Evolutionary conservation across 1,284 basidiomycete genomes (phyloP).

Genomic region (Malassezia furfur): DNA sequence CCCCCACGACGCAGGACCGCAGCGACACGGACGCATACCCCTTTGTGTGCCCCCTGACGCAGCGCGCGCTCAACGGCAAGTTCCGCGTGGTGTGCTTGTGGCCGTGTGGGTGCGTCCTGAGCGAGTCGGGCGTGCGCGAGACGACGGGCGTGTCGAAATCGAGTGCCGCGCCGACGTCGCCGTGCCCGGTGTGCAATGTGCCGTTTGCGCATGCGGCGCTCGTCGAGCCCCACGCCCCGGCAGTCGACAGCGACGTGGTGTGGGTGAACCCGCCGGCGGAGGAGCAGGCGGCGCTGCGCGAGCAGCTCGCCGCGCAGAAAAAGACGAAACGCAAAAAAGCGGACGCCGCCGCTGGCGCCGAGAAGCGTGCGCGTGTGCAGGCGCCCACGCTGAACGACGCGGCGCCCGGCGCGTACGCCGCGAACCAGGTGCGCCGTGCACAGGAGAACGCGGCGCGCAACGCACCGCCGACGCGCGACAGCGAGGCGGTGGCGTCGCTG

Average conservation of each 20-base stretch:
- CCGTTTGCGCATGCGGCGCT: constrained; percentile 22
- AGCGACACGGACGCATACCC: constrained; percentile 21
- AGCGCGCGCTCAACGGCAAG: constrained; percentile 38
- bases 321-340: constrained; percentile 5
- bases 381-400: not conserved
- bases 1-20: constrained; percentile 12
- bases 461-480: not conserved
- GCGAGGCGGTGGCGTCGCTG: not conserved
- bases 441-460: constrained; percentile 5
- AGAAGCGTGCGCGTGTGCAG: not conserved
- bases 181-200: constrained; percentile 31
- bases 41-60: constrained; percentile 39
- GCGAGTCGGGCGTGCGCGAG: constrained; percentile 28
- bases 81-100: constrained; percentile 36
- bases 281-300: constrained; percentile 23
- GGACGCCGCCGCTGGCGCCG: not conserved
- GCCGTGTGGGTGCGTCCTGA: constrained; percentile 36
- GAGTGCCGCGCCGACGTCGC: not conserved
- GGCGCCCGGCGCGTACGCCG: constrained; percentile 7
- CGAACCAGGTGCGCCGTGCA: constrained; percentile 3
- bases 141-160: constrained; percentile 2
- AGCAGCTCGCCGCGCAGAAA: constrained; percentile 17
- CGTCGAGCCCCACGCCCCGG: constrained; percentile 15
- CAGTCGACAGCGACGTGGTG: constrained; percentile 21
- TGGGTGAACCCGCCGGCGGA: constrained; percentile 24